Conservation (phyloP, 2,329 filamentous ascomycete genomes). For the Onygenales sp. region DNA sequence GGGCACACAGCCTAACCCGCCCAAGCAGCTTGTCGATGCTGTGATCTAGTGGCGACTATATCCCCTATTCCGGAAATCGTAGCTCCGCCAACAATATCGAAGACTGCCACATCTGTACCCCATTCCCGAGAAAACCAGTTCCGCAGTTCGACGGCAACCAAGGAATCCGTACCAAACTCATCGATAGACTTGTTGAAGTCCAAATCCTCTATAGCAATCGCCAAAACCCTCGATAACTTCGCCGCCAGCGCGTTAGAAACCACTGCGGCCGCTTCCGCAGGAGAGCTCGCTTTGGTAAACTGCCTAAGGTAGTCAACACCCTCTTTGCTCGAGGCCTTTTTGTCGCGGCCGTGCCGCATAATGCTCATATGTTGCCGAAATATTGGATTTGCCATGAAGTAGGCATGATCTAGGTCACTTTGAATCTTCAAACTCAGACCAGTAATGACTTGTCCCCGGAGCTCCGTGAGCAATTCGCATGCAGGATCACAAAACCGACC, state of each 20-base stretch:
- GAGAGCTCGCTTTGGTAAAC: conserved; percentile 11
- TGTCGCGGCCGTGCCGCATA: not conserved
- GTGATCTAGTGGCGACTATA: not conserved
- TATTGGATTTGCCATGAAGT: not conserved
- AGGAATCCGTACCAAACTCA: conserved; percentile 31
- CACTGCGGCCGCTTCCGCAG: conserved; percentile 6
- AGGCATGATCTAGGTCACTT: not conserved
- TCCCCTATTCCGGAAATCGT: not conserved
- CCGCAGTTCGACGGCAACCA: conserved; percentile 37
- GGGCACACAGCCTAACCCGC: too few species aligned
- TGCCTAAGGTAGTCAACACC: conserved; percentile 5
- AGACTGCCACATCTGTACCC: conserved; percentile 23
- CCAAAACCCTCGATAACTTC: conserved; percentile 26
- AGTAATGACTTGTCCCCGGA: conserved; percentile 10
- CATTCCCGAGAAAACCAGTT: conserved; percentile 30
- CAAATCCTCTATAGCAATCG: conserved; percentile 21
- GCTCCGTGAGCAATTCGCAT: not conserved
- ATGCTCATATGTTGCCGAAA: not conserved
- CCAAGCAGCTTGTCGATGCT: not conserved
- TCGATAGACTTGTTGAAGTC: conserved; percentile 19
- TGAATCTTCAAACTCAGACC: not conserved
- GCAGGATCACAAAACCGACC: conserved; percentile 11
- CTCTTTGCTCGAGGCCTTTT: not conserved
- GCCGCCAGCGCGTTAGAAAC: conserved; percentile 17
- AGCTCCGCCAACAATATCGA: conserved; percentile 30